Conservation (phyloP, 1,284 basidiomycete species). For the Inonotus hispidus region DNA sequence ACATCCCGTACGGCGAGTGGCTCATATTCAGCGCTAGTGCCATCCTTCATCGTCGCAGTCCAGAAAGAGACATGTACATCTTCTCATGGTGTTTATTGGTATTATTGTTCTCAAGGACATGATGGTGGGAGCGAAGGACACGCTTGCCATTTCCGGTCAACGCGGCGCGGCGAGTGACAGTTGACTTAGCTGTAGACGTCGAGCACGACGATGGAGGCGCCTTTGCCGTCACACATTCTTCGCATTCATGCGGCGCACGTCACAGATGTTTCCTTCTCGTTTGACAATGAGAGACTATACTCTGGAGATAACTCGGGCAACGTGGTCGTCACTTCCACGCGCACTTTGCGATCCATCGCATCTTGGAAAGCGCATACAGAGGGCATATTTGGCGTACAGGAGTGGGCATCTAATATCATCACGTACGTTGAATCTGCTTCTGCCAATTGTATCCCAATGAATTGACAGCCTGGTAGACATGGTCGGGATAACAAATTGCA, state of each 20-base stretch:
- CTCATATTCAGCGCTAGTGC: not conserved
- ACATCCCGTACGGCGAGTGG: constrained; percentile 8
- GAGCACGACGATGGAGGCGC: constrained; percentile 11
- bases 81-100: not conserved
- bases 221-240: constrained; percentile 31
- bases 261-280: constrained; percentile 38
- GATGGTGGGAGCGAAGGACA: not conserved
- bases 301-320: constrained; percentile 75
- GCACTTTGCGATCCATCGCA: constrained; percentile 61
- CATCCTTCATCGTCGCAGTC: constrained; percentile 3
- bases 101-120: not conserved
- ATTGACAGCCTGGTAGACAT: constrained; percentile 46
- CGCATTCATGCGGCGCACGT: constrained; percentile 37
- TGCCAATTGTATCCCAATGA: not conserved
- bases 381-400: constrained; percentile 69
- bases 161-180: not conserved
- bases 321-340: constrained; percentile 68
- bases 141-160: not conserved
- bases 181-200: not conserved
- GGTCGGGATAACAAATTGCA: constrained; percentile 81
- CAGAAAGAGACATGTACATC: not conserved
- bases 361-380: constrained; percentile 78
- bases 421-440: constrained; percentile 47
- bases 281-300: constrained; percentile 71
- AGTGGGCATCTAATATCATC: constrained; percentile 59